Base-by-base conservation (phyloP, 176 grass and related monocot species). In the Aegilops speltoides region DNA sequence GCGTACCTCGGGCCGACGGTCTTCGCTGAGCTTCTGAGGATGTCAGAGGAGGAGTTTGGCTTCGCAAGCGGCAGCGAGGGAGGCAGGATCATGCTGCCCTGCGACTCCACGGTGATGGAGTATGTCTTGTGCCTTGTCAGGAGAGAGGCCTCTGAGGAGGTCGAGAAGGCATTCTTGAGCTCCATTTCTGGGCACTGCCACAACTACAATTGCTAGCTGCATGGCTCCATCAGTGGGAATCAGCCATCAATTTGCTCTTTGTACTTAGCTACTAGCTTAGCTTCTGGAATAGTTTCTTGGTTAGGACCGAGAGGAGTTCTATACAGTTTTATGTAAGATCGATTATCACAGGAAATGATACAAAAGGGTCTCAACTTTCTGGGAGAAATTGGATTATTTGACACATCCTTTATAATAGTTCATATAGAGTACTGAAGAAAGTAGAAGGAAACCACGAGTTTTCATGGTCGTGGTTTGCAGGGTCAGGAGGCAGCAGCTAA, bases 21-120 rank as follows among this genome's bases (percentile, higher is more conserved):
- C 37, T 81, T 89, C 2, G 12, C n/a, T 6, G 88, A 89, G 88
- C 82, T 89, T 31, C 26, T 89, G 6, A 80, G 68, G 57, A 85
- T 89, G 52, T 83, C 87, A 0, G 48, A 73, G 66, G 65, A 89
- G 72, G 87, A 88, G 77, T 93, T 88, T 24, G 91, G 88, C 20
- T 88, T 82, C 3, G 56, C 52, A 0, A 76, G 28, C 22, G 32
- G 60, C 0, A 25, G 62, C 1, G n/a, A 66, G 0, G 80, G 68
- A 10, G 89, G 81, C 25, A 90, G 84, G 8, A 93, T 95, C 43
- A 91, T 12, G 10, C 14, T 95, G 37, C 91, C 81, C 1, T 93
- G 89, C n/a, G 89, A 93, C 0, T 67, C 81, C 1, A 29, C 10
- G 0, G 31, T 57, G 5, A 83, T 95, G 87, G 91, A 95, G 78